phyloP scores from a whole-genome alignment of 1,284 basidiomycete species.

The Takashimella koratensis region DNA sequence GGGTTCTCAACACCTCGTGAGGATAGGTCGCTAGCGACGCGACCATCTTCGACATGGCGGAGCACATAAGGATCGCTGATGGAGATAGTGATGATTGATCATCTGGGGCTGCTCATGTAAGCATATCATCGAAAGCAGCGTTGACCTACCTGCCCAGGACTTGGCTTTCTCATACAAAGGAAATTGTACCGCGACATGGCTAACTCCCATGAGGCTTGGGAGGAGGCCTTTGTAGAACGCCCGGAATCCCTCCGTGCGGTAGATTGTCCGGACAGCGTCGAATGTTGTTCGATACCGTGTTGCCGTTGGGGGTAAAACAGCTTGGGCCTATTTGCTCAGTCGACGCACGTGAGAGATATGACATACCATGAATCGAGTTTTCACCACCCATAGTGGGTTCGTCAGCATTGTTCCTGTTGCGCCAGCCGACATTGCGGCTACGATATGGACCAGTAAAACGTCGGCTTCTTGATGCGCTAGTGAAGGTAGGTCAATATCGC shows the following conservation, averaged over 20 bases:
- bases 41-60: constrained; percentile 85
- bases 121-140: neutral
- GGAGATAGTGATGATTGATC: constrained; percentile 59
- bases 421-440: constrained; percentile 89
- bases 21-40: constrained; percentile 92
- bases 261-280: constrained; percentile 81
- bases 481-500: constrained; percentile 6
- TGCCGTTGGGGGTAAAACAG: constrained; percentile 63
- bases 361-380: constrained; percentile 92
- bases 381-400: constrained; percentile 94
- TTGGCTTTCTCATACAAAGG: constrained; percentile 93
- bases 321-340: constrained; percentile 39
- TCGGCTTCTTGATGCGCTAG: constrained; percentile 25
- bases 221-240: constrained; percentile 90
- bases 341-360: constrained; percentile 1
- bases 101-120: constrained; percentile 44
- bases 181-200: constrained; percentile 92
- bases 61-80: constrained; percentile 74
- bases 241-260: constrained; percentile 71
- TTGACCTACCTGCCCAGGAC: constrained; percentile 61
- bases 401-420: constrained; percentile 85
- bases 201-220: constrained; percentile 82
- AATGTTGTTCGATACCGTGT: constrained; percentile 76
- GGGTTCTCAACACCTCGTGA: constrained; percentile 89
- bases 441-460: constrained; percentile 61